Base-by-base conservation (phyloP, 352 stramenopile genomes). In the Phytophthora megakarya region DNA sequence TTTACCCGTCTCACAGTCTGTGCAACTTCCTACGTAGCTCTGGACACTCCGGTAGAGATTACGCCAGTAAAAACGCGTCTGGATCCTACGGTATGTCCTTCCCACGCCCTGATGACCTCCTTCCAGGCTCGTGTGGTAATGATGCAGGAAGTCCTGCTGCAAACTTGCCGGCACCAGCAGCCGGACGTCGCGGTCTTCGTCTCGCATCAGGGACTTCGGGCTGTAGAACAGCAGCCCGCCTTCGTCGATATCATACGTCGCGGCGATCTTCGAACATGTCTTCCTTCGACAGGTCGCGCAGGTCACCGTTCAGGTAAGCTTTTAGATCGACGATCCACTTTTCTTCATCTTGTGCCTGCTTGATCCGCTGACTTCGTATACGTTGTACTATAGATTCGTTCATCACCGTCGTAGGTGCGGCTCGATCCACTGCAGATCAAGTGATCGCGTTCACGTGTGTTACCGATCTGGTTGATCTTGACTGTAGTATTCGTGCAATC, bases 1-100 rank as follows among this genome's bases (percentile, higher is more conserved):
- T 39, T 46, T 61, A 23, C 30, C 30, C 1, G 53, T 61, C 5
- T 61, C 42, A 5, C 53, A 61, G n/a, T 53, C 53, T 2, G 28
- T 21, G 16, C 32, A 61, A 1, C 38, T 3, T 1, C 42, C 30
- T 7, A 61, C 32, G 7, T 33, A 53, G 0, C 21, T 3, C 15
- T 53, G 16, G 2, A 61, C 43, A 10, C 21, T 40, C 1, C 21
- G 45, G 12, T 37, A 56, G 3, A 64, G 13, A 13, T 32, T 43
- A 22, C 43, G 26, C 32, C 53, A 52, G 28, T 50, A 19, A 11
- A 61, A 61, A 63, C 35, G 5, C 12, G 33, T 7, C 43, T 12
- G n/a, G n/a, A n/a, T n/a, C n/a, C n/a, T n/a, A n/a, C n/a, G n/a
- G n/a, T n/a, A n/a, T n/a, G n/a, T n/a, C n/a, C n/a, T n/a, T n/a